Base-by-base conservation (phyloP, 768 basidiomycete species). In the Lentinula guzmanii region DNA sequence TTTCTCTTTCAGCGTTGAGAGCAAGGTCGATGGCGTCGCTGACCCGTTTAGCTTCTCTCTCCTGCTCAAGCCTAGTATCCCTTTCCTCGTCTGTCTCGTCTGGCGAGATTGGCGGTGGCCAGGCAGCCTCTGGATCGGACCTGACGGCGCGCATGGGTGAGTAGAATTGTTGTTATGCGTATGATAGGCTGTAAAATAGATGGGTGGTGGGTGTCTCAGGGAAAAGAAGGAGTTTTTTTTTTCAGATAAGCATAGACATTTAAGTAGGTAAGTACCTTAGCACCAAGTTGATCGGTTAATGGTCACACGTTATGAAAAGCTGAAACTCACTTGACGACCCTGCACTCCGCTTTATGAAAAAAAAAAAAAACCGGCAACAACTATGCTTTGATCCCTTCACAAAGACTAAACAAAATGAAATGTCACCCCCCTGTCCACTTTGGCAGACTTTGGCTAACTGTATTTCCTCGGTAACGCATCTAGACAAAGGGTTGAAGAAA, bases 11-110 rank as follows among this genome's bases (percentile, higher is more conserved):
- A 11, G 65, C 66, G 60, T 76, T 76, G 15, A 87, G 69, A 50
- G 72, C 73, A n/a, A 71, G 76, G 67, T 87, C 84, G 66, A 87
- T 87, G 6, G 71, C 70, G 62, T 86, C 83, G 70, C 80, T 85
- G 28, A 75, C 68, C 42, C 75, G 72, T 67, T 81, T 82, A 13
- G 84, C 85, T 64, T 81, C 77, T 28, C 72, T 74, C 68, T 84
- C 83, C 34, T 68, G 69, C 57, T 73, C 70, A 31, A 81, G 60
- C 15, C 84, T 75, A 45, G 65, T 63, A n/a, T 71, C 71, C 13
- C 72, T 73, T 50, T 81, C 75, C 5, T 75, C 71, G 9, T 77
- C 75, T 0, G 76, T 79, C 67, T 84, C 84, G 58, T 73, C 53
- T 2, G 63, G 64, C 2, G 76, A 72, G 1, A 67, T 69, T 11